Evolutionary conservation across 1,284 basidiomycete species (phyloP).

Genomic region (Uromyces viciae-fabae): DNA sequence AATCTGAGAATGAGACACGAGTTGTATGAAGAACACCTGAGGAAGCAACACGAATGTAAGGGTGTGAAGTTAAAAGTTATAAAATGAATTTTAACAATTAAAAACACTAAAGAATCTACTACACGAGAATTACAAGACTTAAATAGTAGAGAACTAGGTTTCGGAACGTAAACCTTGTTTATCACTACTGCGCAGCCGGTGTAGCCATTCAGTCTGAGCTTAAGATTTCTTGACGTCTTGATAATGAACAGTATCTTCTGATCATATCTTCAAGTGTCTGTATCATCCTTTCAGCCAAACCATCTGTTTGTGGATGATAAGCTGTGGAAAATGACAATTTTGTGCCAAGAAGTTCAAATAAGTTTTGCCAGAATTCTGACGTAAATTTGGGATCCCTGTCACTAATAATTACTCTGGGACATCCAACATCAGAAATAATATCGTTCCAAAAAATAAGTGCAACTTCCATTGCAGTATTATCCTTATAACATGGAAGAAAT

Average conservation of each 20-base stretch:
- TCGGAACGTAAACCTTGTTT: no score
- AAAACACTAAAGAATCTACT: no score
- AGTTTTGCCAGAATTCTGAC: not conserved
- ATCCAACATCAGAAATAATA: not conserved
- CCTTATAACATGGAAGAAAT: not conserved
- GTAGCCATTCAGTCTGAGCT: no score
- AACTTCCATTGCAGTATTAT: not conserved
- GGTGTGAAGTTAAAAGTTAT: no score
- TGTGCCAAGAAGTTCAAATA: not conserved
- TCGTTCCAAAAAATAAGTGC: not conserved
- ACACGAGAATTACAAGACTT: no score
- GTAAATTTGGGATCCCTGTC: not conserved
- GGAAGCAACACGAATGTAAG: no score
- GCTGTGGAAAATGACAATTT: not conserved
- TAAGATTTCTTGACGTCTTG: no score
- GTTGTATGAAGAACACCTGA: no score
- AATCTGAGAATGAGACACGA: no score
- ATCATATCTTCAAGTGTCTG: conserved; percentile 17
- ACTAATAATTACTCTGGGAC: not conserved
- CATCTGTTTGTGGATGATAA: conserved; percentile 20
- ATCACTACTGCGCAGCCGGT: no score
- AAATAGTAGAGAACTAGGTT: no score
- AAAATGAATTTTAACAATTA: no score
- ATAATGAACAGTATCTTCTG: not conserved
- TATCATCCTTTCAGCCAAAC: conserved; percentile 13